Percentiles rank a stretch among this genome's conserved stretches.
phyloP scores from a whole-genome alignment of 169 alveolate species.

The Cryptosporidium viatorum region DNA sequence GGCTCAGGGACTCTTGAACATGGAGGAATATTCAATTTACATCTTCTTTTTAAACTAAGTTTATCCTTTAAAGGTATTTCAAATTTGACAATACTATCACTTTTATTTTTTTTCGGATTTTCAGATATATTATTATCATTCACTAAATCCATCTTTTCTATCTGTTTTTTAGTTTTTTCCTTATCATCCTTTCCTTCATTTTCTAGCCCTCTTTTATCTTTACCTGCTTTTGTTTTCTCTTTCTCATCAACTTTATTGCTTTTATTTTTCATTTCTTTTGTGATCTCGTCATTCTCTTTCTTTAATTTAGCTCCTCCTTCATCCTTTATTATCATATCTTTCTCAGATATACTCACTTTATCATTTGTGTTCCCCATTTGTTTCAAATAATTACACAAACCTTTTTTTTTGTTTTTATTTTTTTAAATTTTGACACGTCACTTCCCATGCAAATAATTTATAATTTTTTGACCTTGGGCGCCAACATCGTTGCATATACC shows the following conservation, averaged over 20 bases:
- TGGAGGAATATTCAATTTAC: slow-evolving; percentile 47
- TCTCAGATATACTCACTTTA: neutral
- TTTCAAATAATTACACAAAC: neutral
- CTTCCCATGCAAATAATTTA: slow-evolving; percentile 1
- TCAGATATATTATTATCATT: neutral
- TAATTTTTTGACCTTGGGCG: slow-evolving; percentile 15
- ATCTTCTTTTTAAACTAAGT: neutral
- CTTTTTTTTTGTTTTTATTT: neutral
- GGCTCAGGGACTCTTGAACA: slow-evolving; percentile 63
- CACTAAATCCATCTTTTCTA: slow-evolving; percentile 8
- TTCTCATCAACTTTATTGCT: neutral
- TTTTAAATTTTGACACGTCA: slow-evolving; percentile 4
- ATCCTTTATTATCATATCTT: neutral
- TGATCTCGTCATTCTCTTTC: neutral
- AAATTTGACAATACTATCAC: neutral
- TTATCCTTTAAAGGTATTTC: slow-evolving; percentile 18
- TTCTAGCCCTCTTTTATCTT: neutral
- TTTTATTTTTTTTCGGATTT: neutral
- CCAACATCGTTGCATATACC: slow-evolving; percentile 8
- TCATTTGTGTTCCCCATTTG: slow-evolving; percentile 12
- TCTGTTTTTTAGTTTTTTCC: neutral
- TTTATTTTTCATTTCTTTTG: neutral
- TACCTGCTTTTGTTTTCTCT: neutral
- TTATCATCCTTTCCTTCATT: neutral
- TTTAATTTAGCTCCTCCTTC: neutral